Conservation (phyloP, 495 filamentous ascomycete genomes). For the Podospora bellae-mahoneyi region DNA sequence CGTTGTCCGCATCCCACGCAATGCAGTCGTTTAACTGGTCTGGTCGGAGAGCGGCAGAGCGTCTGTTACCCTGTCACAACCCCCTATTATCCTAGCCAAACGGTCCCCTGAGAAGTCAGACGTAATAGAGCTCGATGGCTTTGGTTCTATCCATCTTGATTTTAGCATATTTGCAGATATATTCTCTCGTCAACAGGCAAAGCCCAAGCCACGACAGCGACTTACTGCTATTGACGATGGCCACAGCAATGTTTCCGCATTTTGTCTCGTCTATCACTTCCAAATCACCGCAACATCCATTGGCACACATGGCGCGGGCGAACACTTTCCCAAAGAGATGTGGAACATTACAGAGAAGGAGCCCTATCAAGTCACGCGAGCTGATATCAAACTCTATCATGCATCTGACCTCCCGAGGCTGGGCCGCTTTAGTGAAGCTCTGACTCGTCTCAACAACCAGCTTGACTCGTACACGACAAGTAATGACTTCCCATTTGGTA, state of each 20-base stretch:
- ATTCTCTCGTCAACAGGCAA: conserved; percentile 5
- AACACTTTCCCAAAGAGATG: conserved; percentile 19
- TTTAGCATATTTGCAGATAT: background rate
- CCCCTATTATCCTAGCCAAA: conserved; percentile 22
- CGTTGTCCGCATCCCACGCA: conserved; percentile 41
- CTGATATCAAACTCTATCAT: conserved; percentile 18
- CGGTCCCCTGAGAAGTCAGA: background rate
- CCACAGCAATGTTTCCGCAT: conserved; percentile 14
- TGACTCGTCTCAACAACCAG: conserved; percentile 18
- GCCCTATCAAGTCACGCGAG: conserved; percentile 25
- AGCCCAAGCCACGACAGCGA: conserved; percentile 29
- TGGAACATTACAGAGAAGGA: conserved; percentile 26
- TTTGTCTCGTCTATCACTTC: conserved; percentile 25
- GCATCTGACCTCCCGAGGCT: background rate
- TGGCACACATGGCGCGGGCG: background rate
- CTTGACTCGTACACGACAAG: conserved; percentile 18
- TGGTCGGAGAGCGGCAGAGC: conserved; percentile 29
- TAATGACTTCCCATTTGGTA: conserved; percentile 31
- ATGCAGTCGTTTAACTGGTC: conserved; percentile 36
- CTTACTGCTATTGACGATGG: conserved; percentile 20
- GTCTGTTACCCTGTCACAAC: conserved; percentile 34
- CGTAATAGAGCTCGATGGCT: background rate
- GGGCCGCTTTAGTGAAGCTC: conserved; percentile 19
- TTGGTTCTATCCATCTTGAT: background rate
- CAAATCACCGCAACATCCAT: conserved; percentile 4